These are phyloP conservation scores for Phytopythium chamaehyphon DNA, from an alignment of 352 stramenopile species.

Conservation along the genomic window DNA sequence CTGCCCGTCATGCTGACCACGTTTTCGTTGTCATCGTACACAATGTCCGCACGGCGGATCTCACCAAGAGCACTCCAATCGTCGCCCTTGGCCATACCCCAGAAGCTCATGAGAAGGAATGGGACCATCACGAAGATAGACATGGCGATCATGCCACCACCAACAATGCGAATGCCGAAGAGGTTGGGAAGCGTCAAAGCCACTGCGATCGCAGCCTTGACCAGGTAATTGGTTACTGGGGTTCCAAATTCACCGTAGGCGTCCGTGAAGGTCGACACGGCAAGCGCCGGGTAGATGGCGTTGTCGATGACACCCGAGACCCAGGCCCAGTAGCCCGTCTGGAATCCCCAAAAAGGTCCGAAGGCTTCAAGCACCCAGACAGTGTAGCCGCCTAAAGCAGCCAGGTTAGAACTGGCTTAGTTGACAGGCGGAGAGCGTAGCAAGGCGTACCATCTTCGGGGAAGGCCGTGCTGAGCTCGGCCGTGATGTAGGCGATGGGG, in stretches of 20 bases:
- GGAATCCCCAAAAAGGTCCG: slow-evolving; percentile 83
- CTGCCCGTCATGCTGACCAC: slow-evolving; percentile 35
- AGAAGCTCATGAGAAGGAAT: slow-evolving; percentile 79
- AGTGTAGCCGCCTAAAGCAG: slow-evolving; percentile 74
- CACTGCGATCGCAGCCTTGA: slow-evolving; percentile 44
- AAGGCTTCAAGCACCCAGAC: slow-evolving; percentile 91
- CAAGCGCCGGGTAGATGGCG: slow-evolving; percentile 88
- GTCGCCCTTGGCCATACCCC: slow-evolving; percentile 17
- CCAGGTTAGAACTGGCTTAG: too few relatives aligned
- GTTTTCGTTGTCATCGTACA: slow-evolving; percentile 24
- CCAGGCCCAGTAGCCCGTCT: slow-evolving; percentile 83
- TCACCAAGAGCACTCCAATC: slow-evolving; percentile 36
- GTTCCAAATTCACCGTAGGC: slow-evolving; percentile 27
- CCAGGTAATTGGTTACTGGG: slow-evolving; percentile 26
- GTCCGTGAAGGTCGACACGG: slow-evolving; percentile 35
- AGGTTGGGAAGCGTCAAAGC: slow-evolving; percentile 37
- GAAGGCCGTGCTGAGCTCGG: slow-evolving; percentile 89
- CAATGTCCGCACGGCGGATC: slow-evolving; percentile 31
- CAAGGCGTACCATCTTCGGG: slow-evolving; percentile 53
- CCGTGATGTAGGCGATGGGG: slow-evolving; percentile 90
- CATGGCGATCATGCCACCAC: slow-evolving; percentile 66
- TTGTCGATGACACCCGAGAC: slow-evolving; percentile 91
- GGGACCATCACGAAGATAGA: slow-evolving; percentile 88
- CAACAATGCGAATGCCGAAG: slow-evolving; percentile 77
- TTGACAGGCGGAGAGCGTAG: not conserved